Percentiles rank a stretch among this genome's conserved stretches.
Evolutionary conservation across 73 alveolate genomes (phyloP).

Genomic region (Tetrahymena elliotti): DNA sequence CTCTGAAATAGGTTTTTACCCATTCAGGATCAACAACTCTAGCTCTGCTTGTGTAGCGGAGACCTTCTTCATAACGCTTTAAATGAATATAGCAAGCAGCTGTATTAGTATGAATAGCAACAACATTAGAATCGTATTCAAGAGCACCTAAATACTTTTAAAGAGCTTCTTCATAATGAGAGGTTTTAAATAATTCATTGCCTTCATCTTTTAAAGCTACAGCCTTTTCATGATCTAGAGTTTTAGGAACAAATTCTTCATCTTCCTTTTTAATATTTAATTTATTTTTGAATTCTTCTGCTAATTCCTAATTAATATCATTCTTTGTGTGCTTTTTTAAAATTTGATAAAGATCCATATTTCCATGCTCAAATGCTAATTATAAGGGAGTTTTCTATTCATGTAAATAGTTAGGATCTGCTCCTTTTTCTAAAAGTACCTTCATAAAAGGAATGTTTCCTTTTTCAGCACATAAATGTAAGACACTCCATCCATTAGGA

Average conservation of each 20-base stretch:
- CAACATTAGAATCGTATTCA: background rate
- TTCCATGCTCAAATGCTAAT: conserved; percentile 10
- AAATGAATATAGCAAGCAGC: conserved; percentile 3
- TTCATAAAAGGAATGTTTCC: conserved; percentile 7
- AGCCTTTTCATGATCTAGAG: background rate
- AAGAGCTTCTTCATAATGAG: background rate
- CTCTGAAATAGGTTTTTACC: conserved; percentile 22
- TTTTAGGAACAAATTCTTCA: background rate
- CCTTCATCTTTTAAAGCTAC: background rate
- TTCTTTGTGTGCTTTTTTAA: background rate
- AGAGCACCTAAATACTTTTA: background rate
- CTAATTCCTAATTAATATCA: background rate
- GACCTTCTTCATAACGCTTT: conserved; percentile 4
- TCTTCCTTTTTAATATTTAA: background rate
- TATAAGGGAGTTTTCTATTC: conserved; percentile 12
- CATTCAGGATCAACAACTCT: conserved; percentile 5
- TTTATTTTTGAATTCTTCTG: background rate
- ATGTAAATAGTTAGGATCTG: conserved; percentile 8
- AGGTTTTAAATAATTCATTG: background rate
- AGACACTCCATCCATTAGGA: conserved; percentile 31
- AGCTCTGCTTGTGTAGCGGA: conserved; percentile 4
- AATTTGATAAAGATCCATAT: conserved; percentile 6
- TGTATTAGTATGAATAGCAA: conserved; percentile 13
- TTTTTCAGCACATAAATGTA: conserved; percentile 32
- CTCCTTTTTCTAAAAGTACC: conserved; percentile 5